These are phyloP conservation scores for Brassica carinata DNA, from an alignment of 345 rosid species.

Conservation along the genomic window DNA sequence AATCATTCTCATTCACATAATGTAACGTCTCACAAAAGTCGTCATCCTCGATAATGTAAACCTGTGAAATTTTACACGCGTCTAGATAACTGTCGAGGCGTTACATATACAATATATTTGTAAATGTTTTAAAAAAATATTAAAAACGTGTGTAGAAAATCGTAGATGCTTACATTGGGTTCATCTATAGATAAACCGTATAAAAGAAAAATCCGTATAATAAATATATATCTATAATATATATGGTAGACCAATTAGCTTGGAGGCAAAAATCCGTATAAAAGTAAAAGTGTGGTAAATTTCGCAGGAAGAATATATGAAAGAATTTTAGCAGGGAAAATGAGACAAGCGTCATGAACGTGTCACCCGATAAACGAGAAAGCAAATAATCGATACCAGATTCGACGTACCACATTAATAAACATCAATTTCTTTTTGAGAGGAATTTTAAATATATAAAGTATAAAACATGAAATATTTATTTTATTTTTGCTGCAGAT, in stretches of 20 bases:
- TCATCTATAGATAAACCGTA: no score
- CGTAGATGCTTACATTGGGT: background rate
- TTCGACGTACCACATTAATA: slow-evolving; percentile 41
- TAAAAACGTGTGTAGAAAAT: background rate
- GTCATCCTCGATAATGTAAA: background rate
- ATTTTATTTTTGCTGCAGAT: slow-evolving; percentile 5
- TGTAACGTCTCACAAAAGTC: background rate
- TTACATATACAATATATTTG: background rate
- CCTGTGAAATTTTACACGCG: background rate
- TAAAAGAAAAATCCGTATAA: no score
- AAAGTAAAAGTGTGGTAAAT: slow-evolving; percentile 12
- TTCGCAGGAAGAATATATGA: slow-evolving; percentile 17
- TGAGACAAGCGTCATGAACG: slow-evolving; percentile 39
- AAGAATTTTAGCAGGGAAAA: slow-evolving; percentile 18
- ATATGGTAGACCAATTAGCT: slow-evolving; percentile 9
- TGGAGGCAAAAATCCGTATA: slow-evolving; percentile 6
- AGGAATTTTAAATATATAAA: background rate
- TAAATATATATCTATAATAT: background rate
- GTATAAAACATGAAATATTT: background rate
- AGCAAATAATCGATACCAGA: slow-evolving; percentile 31
- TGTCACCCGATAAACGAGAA: slow-evolving; percentile 34
- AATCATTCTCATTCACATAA: background rate
- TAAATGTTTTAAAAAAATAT: background rate
- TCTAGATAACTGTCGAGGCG: background rate
- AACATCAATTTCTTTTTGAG: background rate